phyloP scores from a whole-genome alignment of 2,329 filamentous ascomycete genomes.

The Cladosporium oxysporum region DNA sequence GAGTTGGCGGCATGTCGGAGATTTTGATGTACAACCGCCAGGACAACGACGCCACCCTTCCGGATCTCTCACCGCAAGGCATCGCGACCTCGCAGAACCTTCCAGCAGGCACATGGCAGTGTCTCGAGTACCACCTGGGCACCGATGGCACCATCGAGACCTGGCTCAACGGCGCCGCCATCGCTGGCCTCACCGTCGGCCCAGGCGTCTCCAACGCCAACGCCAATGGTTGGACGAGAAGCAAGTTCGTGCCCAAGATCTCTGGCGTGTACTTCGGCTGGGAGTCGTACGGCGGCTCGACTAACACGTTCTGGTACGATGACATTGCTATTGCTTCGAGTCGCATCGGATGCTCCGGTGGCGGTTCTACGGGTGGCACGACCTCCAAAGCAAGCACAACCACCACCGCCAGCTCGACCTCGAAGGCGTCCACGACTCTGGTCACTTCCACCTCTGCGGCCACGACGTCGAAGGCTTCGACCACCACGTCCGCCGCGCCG shows the following conservation, averaged over 20 bases:
- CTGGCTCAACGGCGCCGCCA: slow-evolving; percentile 57
- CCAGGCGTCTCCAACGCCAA: slow-evolving; percentile 54
- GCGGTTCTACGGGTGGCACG: slow-evolving; percentile 15
- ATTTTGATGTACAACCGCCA: slow-evolving; percentile 68
- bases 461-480: not conserved
- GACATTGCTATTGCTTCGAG: slow-evolving; percentile 55
- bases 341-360: slow-evolving; percentile 51
- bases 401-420: slow-evolving; percentile 13
- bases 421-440: slow-evolving; percentile 4
- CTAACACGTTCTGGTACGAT: slow-evolving; percentile 65
- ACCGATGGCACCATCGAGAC: slow-evolving; percentile 61
- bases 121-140: slow-evolving; percentile 63
- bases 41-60: slow-evolving; percentile 62
- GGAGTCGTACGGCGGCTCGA: slow-evolving; percentile 63
- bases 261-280: slow-evolving; percentile 62
- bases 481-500: slow-evolving; percentile 3
- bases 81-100: slow-evolving; percentile 57
- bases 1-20: slow-evolving; percentile 61
- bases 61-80: slow-evolving; percentile 61
- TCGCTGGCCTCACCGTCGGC: slow-evolving; percentile 55
- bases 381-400: not conserved
- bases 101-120: slow-evolving; percentile 56
- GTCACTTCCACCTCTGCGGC: not conserved
- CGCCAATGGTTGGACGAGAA: slow-evolving; percentile 55
- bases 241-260: slow-evolving; percentile 51